Evolutionary conservation across 1,139 yeast species (phyloP), one percentile per base, ranked within the genome.

Genomic region (Pneumocystis wakefieldiae): DNA sequence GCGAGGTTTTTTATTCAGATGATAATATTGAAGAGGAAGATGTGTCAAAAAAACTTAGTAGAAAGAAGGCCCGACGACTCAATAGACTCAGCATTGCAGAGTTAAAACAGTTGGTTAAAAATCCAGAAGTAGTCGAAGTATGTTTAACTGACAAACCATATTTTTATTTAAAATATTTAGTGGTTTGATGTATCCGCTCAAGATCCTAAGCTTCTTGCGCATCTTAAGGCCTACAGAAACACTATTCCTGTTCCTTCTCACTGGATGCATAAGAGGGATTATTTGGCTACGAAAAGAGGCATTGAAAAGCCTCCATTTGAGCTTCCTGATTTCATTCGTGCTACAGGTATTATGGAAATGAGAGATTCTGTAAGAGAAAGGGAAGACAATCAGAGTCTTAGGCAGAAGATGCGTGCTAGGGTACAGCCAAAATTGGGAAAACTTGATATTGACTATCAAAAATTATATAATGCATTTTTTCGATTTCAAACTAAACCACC

Each of bases 391-490:
- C 77, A 78, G 8, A 80, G 86, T 1, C 72, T 89, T 67, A 83
- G 87, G 70, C 95, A 89, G 69, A 81, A 81, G 71, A 86, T 86
- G 72, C 78, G 97, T 67, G 94, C 87, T 65, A 79, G 87, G 63
- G 95, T 91, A 0, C 96, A 89, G 72, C 97, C 97, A 0, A 89
- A 88, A 72, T 78, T 89, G 83, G 96, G 96, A 0, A 79, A 84
- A 64, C 75, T 92, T 36, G 98, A 92, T 73, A 81, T 92, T 42
- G 97, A 92, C 73, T 91, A 87, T 72, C 86, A 82, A 67, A 86
- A 85, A 68, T 74, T 92, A 36, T 84, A 90, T 71, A 87, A 88
- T 71, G 96, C 97, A 0, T 91, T 92, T 70, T 92, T 88, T 79
- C 85, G 85, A 71, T 77, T 80, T 69, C 95, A 88, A 70, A 80